phyloP scores from a whole-genome alignment of 2,329 filamentous ascomycete genomes.

The Hypoxylon sp. region DNA sequence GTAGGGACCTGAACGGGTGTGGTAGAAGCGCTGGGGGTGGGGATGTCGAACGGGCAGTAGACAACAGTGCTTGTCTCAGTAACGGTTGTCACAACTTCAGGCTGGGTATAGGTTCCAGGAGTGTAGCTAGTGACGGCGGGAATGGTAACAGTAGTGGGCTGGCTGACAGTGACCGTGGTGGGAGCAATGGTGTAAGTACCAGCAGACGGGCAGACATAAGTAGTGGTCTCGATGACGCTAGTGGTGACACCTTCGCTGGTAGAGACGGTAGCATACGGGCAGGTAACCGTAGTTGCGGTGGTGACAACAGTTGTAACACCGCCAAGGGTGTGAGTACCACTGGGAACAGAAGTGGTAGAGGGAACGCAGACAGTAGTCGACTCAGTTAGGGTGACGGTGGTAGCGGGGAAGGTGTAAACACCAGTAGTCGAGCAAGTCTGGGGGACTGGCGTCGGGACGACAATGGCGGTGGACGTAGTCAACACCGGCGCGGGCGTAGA shows the following conservation, averaged over 20 bases:
- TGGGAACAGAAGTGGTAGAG: constrained; percentile 71
- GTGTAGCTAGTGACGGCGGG: constrained; percentile 75
- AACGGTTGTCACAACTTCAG: constrained; percentile 76
- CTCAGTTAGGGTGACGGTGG: constrained; percentile 76
- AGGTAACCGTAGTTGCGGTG: constrained; percentile 76
- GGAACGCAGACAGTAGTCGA: constrained; percentile 77
- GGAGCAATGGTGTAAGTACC: constrained; percentile 84
- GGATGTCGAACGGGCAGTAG: constrained; percentile 74
- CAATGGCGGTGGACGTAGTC: constrained; percentile 59
- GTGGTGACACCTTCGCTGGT: constrained; percentile 73
- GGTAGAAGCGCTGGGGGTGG: constrained; percentile 51
- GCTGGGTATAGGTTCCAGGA: constrained; percentile 81
- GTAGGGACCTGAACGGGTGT: constrained; percentile 49
- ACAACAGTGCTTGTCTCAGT: constrained; percentile 77
- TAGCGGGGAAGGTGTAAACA: constrained; percentile 82
- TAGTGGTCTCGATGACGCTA: constrained; percentile 77
- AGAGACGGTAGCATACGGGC: constrained; percentile 76
- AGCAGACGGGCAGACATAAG: constrained; percentile 79
- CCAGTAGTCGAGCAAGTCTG: constrained; percentile 75
- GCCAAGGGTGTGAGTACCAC: constrained; percentile 78
- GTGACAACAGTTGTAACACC: constrained; percentile 80
- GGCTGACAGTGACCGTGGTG: constrained; percentile 72
- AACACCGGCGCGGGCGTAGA: constrained; percentile 47
- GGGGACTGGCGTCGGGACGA: constrained; percentile 67
- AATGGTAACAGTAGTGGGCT: constrained; percentile 71